Conservation (phyloP, 495 filamentous ascomycete species). For the Schizothecium vesticola region DNA sequence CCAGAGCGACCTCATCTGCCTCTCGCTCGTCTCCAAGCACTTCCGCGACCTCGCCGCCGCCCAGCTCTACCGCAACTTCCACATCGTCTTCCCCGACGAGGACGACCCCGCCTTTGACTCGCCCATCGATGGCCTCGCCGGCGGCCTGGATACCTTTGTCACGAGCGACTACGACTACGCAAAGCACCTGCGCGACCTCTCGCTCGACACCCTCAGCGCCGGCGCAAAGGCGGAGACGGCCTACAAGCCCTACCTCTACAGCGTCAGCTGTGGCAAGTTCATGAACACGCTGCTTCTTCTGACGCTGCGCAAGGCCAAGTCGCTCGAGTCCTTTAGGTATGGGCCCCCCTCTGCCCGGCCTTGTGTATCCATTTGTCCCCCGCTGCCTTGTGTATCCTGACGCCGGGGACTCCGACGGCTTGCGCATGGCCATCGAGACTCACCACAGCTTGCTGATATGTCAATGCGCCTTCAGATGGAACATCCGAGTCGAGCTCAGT, state of each 20-base stretch:
- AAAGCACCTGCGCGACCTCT: slow-evolving; percentile 46
- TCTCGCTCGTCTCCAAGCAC: slow-evolving; percentile 50
- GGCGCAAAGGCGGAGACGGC: slow-evolving; percentile 41
- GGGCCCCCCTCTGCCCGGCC: slow-evolving; percentile 8
- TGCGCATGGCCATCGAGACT: not conserved
- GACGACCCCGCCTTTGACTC: slow-evolving; percentile 42
- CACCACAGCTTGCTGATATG: slow-evolving; percentile 7
- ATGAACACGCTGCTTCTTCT: slow-evolving; percentile 57
- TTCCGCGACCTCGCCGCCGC: slow-evolving; percentile 52
- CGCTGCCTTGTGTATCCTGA: not conserved
- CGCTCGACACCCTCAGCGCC: slow-evolving; percentile 43
- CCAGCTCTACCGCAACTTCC: slow-evolving; percentile 54
- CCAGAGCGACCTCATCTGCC: slow-evolving; percentile 44
- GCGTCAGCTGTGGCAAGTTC: slow-evolving; percentile 52
- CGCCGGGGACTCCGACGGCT: not conserved
- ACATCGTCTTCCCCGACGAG: slow-evolving; percentile 53
- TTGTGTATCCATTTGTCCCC: not conserved
- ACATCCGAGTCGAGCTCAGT: slow-evolving; percentile 56
- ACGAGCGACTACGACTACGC: slow-evolving; percentile 58
- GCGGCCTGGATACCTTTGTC: slow-evolving; percentile 53
- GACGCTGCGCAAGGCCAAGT: slow-evolving; percentile 45
- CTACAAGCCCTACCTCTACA: slow-evolving; percentile 44
- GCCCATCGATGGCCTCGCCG: slow-evolving; percentile 47
- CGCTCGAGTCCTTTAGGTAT: slow-evolving; percentile 53
- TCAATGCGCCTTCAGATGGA: slow-evolving; percentile 44